These are phyloP conservation scores for Yamadazyma songkhlaensis DNA, from an alignment of 1,139 yeast species.

Conservation along the genomic window DNA sequence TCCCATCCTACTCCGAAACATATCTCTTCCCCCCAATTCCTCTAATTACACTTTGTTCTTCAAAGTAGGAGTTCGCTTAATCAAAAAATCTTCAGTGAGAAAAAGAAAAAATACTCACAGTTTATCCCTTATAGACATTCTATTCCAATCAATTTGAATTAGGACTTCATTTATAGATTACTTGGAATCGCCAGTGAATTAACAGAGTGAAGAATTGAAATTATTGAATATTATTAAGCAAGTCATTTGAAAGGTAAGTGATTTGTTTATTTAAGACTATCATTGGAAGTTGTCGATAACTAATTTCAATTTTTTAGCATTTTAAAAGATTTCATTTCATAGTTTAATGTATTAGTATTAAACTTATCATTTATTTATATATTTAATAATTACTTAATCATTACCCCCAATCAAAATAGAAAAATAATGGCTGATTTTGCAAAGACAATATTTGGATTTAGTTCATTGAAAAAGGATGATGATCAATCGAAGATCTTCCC, in stretches of 20 bases:
- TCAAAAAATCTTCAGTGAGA: constrained; percentile 4
- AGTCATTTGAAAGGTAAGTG: too few relatives aligned
- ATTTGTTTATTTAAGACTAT: too few relatives aligned
- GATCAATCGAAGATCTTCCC: constrained; percentile 23
- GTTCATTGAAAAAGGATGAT: constrained; percentile 42
- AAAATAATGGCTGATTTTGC: constrained; percentile 59
- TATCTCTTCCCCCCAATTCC: neutral
- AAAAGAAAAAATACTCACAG: constrained; percentile 4
- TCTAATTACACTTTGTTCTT: neutral
- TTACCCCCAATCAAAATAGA: neutral
- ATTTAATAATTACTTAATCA: neutral
- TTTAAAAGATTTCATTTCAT: constrained; percentile 1
- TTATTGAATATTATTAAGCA: too few relatives aligned
- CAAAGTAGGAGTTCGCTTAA: neutral
- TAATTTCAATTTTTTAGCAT: neutral
- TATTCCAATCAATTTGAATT: constrained; percentile 1
- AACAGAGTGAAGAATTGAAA: too few relatives aligned
- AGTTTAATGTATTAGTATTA: constrained; percentile 3
- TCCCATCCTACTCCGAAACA: too few relatives aligned
- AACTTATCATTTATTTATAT: neutral
- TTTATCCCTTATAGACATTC: constrained; percentile 3
- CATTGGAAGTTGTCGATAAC: too few relatives aligned
- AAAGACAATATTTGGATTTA: constrained; percentile 57
- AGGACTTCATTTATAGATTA: constrained; percentile 1
- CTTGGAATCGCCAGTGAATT: too few relatives aligned